phyloP scores from a whole-genome alignment of 2,329 filamentous ascomycete species.

The Epichloe coenophiala region DNA sequence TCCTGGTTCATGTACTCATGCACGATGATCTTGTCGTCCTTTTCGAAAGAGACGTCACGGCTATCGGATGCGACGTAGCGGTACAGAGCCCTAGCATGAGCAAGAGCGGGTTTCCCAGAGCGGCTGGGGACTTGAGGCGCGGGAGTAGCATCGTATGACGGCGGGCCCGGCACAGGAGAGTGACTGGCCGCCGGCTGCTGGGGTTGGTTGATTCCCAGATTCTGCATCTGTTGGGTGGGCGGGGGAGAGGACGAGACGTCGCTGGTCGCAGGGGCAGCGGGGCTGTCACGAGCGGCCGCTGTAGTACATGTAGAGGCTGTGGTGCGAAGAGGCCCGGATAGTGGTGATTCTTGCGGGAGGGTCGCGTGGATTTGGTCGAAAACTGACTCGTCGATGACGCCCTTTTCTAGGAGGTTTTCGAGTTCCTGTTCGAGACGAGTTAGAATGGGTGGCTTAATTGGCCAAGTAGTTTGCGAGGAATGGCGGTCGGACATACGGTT shows the following conservation, averaged over 20 bases:
- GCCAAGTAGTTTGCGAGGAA: not conserved
- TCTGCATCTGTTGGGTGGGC: constrained; percentile 27
- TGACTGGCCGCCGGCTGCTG: not conserved
- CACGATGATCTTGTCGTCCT: constrained; percentile 68
- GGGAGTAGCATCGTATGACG: constrained; percentile 37
- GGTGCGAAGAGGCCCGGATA: constrained; percentile 35
- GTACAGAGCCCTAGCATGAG: constrained; percentile 70
- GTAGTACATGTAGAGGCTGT: constrained; percentile 17
- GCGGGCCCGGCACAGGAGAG: constrained; percentile 27
- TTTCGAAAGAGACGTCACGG: constrained; percentile 69
- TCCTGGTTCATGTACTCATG: constrained; percentile 91
- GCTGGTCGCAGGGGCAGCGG: constrained; percentile 16
- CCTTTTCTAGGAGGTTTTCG: constrained; percentile 73
- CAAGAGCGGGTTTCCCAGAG: constrained; percentile 44
- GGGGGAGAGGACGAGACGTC: constrained; percentile 17
- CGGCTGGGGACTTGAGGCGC: constrained; percentile 28
- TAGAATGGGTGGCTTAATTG: not conserved
- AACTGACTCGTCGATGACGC: constrained; percentile 60
- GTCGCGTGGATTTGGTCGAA: constrained; percentile 62
- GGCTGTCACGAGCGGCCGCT: constrained; percentile 17
- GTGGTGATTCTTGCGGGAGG: constrained; percentile 58
- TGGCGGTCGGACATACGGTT: constrained; percentile 38
- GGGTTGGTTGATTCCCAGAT: constrained; percentile 21
- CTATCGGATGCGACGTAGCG: constrained; percentile 65
- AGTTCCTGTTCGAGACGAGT: constrained; percentile 51